phyloP scores from a whole-genome alignment of 352 stramenopile genomes.

The Globisporangium nagaii region DNA sequence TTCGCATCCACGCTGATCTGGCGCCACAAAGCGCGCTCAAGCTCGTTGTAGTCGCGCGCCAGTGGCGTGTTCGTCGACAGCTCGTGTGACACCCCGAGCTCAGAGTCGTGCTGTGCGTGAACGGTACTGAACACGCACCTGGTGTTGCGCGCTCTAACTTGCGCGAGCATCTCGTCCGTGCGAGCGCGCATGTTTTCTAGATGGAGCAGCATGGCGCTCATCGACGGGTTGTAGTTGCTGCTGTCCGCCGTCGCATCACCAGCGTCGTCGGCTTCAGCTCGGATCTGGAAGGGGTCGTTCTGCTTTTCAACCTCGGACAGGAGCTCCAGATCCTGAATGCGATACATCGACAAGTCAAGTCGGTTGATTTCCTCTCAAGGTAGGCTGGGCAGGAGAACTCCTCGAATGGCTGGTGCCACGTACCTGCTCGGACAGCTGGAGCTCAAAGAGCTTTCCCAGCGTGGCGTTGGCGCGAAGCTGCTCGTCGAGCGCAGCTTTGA shows the following conservation, averaged over 20 bases:
- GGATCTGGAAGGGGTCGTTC: neutral
- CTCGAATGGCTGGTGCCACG: no score
- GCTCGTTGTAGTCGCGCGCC: neutral
- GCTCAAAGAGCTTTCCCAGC: conserved; percentile 1
- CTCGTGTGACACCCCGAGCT: neutral
- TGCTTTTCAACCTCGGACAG: neutral
- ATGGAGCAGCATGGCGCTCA: neutral
- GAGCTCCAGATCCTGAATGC: neutral
- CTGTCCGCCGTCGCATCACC: neutral
- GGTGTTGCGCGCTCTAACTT: neutral
- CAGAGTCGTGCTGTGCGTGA: neutral
- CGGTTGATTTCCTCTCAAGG: no score
- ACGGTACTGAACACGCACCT: neutral
- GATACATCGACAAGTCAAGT: neutral
- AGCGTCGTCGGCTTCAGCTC: neutral
- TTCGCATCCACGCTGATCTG: neutral
- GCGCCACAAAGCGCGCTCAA: conserved; percentile 2
- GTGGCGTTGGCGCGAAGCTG: neutral
- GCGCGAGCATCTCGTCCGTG: neutral
- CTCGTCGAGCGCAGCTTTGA: neutral
- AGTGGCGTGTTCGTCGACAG: neutral
- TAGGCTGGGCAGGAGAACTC: no score
- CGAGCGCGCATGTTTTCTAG: neutral
- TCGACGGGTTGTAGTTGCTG: neutral
- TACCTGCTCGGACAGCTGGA: neutral